Percentiles rank a stretch among this genome's conserved stretches.
Conservation (phyloP, 768 basidiomycete genomes). For the Harrya chromipes region DNA sequence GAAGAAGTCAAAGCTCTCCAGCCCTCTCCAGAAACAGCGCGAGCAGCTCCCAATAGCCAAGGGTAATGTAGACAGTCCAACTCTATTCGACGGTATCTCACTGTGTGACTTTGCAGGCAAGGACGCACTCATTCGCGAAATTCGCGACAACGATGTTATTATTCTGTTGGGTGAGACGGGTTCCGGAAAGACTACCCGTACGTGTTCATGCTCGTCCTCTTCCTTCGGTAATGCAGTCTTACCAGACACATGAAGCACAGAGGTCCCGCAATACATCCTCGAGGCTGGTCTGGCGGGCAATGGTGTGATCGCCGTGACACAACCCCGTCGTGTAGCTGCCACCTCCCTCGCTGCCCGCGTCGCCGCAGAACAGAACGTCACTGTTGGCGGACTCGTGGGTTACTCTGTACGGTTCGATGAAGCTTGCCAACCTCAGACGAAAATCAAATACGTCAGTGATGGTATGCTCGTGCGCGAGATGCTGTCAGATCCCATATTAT, state of each 20-base stretch:
- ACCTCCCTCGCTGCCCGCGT: slow-evolving; percentile 93
- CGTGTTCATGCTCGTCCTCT: slow-evolving; percentile 33
- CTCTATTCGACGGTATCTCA: background rate
- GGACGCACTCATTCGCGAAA: slow-evolving; percentile 70
- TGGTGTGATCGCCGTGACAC: slow-evolving; percentile 87
- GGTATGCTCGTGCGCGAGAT: slow-evolving; percentile 97
- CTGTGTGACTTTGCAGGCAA: slow-evolving; percentile 45
- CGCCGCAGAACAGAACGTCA: slow-evolving; percentile 71
- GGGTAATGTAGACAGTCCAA: slow-evolving; percentile 40
- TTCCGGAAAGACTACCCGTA: slow-evolving; percentile 97
- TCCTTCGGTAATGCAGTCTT: slow-evolving; percentile 12
- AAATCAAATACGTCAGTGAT: slow-evolving; percentile 95
- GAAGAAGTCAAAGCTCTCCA: slow-evolving; percentile 7
- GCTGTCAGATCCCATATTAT: slow-evolving; percentile 71
- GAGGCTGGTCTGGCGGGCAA: slow-evolving; percentile 71
- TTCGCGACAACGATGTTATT: slow-evolving; percentile 75
- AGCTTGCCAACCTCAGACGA: slow-evolving; percentile 61
- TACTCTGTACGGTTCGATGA: slow-evolving; percentile 98
- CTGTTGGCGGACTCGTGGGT: slow-evolving; percentile 78
- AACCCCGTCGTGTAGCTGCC: slow-evolving; percentile 93
- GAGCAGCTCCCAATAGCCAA: slow-evolving; percentile 73
- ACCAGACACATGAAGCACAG: slow-evolving; percentile 45
- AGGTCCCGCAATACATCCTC: slow-evolving; percentile 94
- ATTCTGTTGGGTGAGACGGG: slow-evolving; percentile 96
- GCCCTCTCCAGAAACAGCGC: slow-evolving; percentile 58